Evolutionary conservation across 345 rosid genomes (phyloP).

Genomic region (Cochlearia excelsa): DNA sequence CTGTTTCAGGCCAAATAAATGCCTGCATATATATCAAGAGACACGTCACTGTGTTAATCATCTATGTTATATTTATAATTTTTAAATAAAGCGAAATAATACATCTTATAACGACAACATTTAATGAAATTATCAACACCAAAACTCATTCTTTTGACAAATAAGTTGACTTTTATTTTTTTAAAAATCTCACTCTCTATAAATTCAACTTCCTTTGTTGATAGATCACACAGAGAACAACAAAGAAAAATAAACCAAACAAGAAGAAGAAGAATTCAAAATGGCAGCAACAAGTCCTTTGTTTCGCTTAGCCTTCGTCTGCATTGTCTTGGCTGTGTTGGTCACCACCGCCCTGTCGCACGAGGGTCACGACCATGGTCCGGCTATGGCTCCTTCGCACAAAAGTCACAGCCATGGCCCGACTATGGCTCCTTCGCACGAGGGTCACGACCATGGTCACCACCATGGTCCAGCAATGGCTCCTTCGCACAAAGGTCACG

Average conservation of each 20-base stretch:
- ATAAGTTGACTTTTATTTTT: slow-evolving; percentile 18
- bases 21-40: no score
- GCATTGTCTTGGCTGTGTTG: slow-evolving; percentile 35
- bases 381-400: slow-evolving; percentile 12
- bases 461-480: no score
- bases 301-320: slow-evolving; percentile 32
- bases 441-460: no score
- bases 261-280: slow-evolving; percentile 8
- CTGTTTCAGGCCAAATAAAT: no score
- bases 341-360: slow-evolving; percentile 31
- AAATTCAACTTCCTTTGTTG: slow-evolving; percentile 16
- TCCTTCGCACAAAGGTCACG: not conserved
- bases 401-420: not conserved
- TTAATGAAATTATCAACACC: not conserved
- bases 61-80: no score
- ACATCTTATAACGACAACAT: no score
- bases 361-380: not conserved
- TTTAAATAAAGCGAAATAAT: no score
- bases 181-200: slow-evolving; percentile 14
- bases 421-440: slow-evolving; percentile 10
- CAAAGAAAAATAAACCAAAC: slow-evolving; percentile 2
- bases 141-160: slow-evolving; percentile 28
- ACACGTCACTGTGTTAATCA: no score
- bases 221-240: slow-evolving; percentile 16
- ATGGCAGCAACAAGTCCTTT: slow-evolving; percentile 33